Evolutionary conservation across 495 filamentous ascomycete species (phyloP), one percentile per base, ranked within the genome.

Genomic region (Hyaloscypha hepaticicola): DNA sequence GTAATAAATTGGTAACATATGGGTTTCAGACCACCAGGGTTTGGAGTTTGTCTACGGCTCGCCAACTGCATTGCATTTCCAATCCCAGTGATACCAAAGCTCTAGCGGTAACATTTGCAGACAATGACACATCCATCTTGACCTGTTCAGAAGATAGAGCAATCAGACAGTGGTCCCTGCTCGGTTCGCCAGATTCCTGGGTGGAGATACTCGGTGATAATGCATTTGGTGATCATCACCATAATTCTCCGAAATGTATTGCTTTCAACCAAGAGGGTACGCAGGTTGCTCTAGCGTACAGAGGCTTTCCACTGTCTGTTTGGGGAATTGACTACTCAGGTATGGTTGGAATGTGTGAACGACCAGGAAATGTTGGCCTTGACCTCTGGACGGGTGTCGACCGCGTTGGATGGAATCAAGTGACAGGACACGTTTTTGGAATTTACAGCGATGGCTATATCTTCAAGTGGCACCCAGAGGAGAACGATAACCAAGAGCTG

Each of bases 391-490:
- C 34, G 11, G 65, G 33, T 11, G 71, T 72, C 16, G 49, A 68
- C 31, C 61, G 61, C 11, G 27, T 75, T 6, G 58, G 31, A 1
- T 76, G 74, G 74, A 65, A 71, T 63, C 73, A 71, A 3, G 33
- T 66, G 1, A 61, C 25, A 16, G 69, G 66, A 22, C 45, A 71
- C 12, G 21, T 76, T 9, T 12, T 75, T 7, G 72, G 71, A 19
- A 25, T 74, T 1, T 75, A 73, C 55, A 61, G 22, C 45, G 73
- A 66, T 26, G 60, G 58, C 14, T 51, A n/a, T 33, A 38, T 76
- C 7, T 73, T 76, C 66, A 75, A 74, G 48, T 76, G 74, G 74
- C 57, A 68, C 55, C 55, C 55, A 9, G n/a, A 9, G 3, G 5
- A 29, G 3, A 19, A 28, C 6, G 28, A 28, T 7, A 4, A 58